These are phyloP conservation scores for Daldinia bambusicola DNA, from an alignment of 495 filamentous ascomycete genomes.

Conservation along the genomic window DNA sequence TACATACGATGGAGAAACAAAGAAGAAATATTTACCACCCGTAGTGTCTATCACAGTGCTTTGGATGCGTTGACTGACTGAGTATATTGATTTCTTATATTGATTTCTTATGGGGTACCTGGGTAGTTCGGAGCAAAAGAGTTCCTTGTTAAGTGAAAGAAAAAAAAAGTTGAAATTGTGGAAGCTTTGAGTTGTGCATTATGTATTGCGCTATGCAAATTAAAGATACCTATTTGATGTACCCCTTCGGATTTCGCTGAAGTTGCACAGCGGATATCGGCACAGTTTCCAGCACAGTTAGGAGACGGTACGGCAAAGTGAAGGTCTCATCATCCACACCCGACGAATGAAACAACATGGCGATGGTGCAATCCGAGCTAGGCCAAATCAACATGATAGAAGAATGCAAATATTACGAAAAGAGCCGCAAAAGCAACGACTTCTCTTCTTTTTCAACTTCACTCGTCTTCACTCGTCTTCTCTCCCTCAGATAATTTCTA, in stretches of 20 bases:
- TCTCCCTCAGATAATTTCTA: conserved; percentile 8
- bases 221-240: not conserved
- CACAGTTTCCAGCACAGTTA: conserved; percentile 29
- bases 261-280: conserved; percentile 8
- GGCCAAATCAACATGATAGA: conserved; percentile 35
- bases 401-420: conserved; percentile 41
- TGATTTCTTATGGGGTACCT: too few relatives aligned
- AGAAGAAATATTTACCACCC: too few relatives aligned
- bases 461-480: conserved; percentile 19
- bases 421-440: conserved; percentile 43
- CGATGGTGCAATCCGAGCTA: conserved; percentile 50
- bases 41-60: too few relatives aligned
- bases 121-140: not conserved
- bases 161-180: too few relatives aligned
- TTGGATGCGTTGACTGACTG: too few relatives aligned
- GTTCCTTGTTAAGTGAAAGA: not conserved
- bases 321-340: conserved; percentile 31
- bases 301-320: conserved; percentile 18
- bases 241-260: not conserved
- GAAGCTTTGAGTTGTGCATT: too few relatives aligned
- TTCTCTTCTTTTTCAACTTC: conserved; percentile 43
- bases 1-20: too few relatives aligned
- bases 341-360: conserved; percentile 38
- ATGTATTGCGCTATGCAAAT: not conserved
- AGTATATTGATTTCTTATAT: too few relatives aligned